A percentile compares a stretch with the other conserved stretches of the same genome.
phyloP scores from a whole-genome alignment of 441 rosid genomes.

The Adansonia rubrostipa region DNA sequence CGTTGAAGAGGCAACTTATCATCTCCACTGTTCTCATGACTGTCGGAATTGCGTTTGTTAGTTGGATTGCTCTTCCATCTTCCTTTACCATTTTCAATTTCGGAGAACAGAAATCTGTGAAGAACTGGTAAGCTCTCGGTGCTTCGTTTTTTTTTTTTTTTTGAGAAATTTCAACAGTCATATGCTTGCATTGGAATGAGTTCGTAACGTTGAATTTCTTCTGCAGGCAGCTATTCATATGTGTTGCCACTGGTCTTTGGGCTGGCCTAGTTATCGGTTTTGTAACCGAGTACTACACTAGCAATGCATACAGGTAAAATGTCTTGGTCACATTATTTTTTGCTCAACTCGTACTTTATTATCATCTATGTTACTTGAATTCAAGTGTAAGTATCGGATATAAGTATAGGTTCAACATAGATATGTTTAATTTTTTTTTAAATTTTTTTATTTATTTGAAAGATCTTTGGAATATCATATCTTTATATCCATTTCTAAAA shows the following conservation, averaged over 20 bases:
- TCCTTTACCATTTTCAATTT: slow-evolving; percentile 90
- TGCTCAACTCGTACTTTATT: neutral
- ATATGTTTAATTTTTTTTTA: too few species aligned
- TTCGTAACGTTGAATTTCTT: slow-evolving; percentile 23
- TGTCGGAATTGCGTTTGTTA: slow-evolving; percentile 68
- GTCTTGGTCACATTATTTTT: neutral
- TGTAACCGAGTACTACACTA: slow-evolving; percentile 86
- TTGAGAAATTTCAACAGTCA: neutral
- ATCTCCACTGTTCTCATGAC: slow-evolving; percentile 85
- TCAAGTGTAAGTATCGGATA: too few species aligned
- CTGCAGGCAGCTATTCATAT: slow-evolving; percentile 77
- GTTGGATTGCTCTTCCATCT: slow-evolving; percentile 76
- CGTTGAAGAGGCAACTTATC: slow-evolving; percentile 80
- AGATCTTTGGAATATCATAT: too few species aligned
- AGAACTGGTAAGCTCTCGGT: slow-evolving; percentile 59
- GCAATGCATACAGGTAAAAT: slow-evolving; percentile 83
- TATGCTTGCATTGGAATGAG: neutral
- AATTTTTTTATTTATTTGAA: too few species aligned
- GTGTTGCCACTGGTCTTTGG: slow-evolving; percentile 94
- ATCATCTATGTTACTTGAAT: too few species aligned
- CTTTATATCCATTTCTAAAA: too few species aligned
- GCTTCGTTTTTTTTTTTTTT: neutral
- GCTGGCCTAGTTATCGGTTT: slow-evolving; percentile 92
- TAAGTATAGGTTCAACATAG: too few species aligned
- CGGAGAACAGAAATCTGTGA: slow-evolving; percentile 77